Evolutionary conservation across 805 yeast species (phyloP).

Genomic region (Gaillardinia entomophila): DNA sequence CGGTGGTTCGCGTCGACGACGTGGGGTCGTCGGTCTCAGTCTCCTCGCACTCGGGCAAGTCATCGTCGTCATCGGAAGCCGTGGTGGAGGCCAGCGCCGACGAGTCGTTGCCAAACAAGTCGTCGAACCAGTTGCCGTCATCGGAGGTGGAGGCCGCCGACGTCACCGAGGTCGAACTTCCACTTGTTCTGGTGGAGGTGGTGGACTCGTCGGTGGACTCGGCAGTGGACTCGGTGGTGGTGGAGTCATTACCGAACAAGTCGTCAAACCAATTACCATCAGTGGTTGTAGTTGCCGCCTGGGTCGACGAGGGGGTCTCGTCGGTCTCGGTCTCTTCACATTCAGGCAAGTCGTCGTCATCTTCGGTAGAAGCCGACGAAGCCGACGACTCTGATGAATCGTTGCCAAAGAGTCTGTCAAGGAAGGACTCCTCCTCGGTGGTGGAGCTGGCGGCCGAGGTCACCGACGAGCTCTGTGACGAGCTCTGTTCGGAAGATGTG

Average conservation of each 20-base stretch:
- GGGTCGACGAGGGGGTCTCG: background rate
- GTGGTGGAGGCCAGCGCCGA: background rate
- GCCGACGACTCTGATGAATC: background rate
- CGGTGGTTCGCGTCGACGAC: background rate
- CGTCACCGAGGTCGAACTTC: too few species aligned
- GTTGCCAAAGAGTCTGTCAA: background rate
- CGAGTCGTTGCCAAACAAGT: background rate
- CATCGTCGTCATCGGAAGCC: background rate
- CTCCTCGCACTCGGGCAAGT: background rate
- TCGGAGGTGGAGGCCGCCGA: background rate
- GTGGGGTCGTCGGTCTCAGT: background rate
- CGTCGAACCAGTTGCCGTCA: background rate
- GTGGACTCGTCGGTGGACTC: background rate
- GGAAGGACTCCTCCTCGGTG: background rate
- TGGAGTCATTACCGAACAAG: too few species aligned
- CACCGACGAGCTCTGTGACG: too few species aligned
- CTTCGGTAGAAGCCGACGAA: background rate
- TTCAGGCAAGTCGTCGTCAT: background rate
- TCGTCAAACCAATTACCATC: too few species aligned
- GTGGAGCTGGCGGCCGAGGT: background rate
- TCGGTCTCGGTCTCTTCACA: background rate
- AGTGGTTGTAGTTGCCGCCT: background rate
- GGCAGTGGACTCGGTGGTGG: constrained; percentile 4
- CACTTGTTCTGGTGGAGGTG: background rate
- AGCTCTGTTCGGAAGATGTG: too few species aligned